Base-by-base conservation (phyloP, 176 grass and related monocot genomes). In the Oryza glumipatula region DNA sequence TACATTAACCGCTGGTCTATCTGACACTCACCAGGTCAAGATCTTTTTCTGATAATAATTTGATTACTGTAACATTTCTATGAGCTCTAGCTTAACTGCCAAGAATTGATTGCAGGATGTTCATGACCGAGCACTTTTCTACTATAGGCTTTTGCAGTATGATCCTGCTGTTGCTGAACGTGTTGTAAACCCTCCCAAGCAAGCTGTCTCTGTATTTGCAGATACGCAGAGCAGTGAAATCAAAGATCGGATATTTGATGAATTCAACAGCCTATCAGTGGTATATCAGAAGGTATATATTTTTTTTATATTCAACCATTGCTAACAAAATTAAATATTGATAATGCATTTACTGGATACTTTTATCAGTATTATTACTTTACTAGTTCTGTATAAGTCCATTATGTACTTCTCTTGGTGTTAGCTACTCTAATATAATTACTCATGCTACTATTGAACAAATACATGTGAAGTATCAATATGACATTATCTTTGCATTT, bases 201-300 rank as follows among this genome's bases (percentile, higher is more conserved):
- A 96, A 92, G 97, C 97, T 86, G 90, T 99, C 44, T 99, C 97
- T 17, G 92, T 99, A 73, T 99, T 99, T 99, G 97, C 97, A 70
- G 97, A 99, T 74, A 85, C 86, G 17, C 97, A 99, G 87, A 96
- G 90, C 76, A 91, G 86, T 82, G 97, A 99, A 96, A 92, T 94
- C 14, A 99, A 99, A 89, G 97, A 99, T 70, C 80, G 97, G 14
- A 99, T 96, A 89, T 96, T 99, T 82, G 97, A 99, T 96, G 97
- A 99, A 82, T 96, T 96, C 86, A 99, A 91, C 74, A 90, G 94
- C 65, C 54, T 99, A 22, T 96, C 97, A 67, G 94, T 99, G 65
- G 86, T 96, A 71, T 99, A 99, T 81, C 97, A 99, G 45, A 96
- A 96, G 96, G 96, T 30, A 60, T 38, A 68, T 83, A 32, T 32